A percentile compares a stretch with the other conserved stretches of the same genome.
phyloP scores from a whole-genome alignment of 306 rosid genomes.

The Nissolia schottii region DNA sequence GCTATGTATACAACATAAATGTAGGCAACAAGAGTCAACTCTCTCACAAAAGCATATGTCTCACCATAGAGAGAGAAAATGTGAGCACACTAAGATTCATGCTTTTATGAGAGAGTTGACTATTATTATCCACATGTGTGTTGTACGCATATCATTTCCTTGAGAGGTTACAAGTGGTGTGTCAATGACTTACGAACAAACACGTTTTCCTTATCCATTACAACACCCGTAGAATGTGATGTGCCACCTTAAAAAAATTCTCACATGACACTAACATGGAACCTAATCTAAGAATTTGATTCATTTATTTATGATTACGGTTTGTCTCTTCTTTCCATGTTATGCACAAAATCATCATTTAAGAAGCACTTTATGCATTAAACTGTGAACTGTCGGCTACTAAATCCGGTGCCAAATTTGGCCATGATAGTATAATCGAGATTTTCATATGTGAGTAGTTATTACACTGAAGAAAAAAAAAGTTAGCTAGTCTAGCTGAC shows the following conservation, averaged over 20 bases:
- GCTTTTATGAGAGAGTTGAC: too few relatives aligned
- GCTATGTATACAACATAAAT: too few relatives aligned
- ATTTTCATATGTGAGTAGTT: not conserved
- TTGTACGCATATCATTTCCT: too few relatives aligned
- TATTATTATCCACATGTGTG: too few relatives aligned
- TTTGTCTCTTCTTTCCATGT: not conserved
- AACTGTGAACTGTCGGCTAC: too few relatives aligned
- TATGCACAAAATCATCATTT: not conserved
- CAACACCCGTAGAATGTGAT: not conserved
- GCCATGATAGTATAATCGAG: not conserved
- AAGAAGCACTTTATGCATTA: not conserved
- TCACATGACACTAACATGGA: not conserved
- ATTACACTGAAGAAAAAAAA: not conserved
- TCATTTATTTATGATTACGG: too few relatives aligned
- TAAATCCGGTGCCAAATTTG: not conserved
- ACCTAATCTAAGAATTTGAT: constrained; percentile 2
- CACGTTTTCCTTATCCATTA: not conserved
- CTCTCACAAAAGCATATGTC: too few relatives aligned
- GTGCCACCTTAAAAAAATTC: not conserved
- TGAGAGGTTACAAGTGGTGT: too few relatives aligned
- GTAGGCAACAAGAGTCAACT: too few relatives aligned
- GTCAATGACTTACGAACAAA: not conserved
- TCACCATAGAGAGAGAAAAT: too few relatives aligned
- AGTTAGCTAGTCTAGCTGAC: not conserved
- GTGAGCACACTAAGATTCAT: too few relatives aligned